These are phyloP conservation scores for Citrus cavaleriei DNA, from an alignment of 345 rosid genomes.

Conservation along the genomic window DNA sequence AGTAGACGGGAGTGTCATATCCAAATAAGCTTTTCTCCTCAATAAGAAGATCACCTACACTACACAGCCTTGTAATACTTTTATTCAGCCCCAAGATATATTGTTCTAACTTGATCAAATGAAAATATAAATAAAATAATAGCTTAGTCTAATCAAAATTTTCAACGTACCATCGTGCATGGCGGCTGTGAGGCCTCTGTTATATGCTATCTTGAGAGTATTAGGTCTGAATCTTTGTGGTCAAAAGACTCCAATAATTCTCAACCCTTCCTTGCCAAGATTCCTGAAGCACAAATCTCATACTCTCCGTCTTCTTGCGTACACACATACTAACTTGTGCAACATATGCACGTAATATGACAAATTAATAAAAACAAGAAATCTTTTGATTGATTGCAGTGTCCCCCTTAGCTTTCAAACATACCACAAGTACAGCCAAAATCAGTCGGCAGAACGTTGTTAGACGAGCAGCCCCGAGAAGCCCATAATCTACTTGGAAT, in stretches of 20 bases:
- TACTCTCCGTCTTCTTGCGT: neutral
- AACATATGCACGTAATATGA: too few relatives aligned
- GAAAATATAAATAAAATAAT: too few relatives aligned
- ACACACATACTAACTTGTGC: neutral
- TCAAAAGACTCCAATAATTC: slow-evolving; percentile 32
- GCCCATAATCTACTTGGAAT: slow-evolving; percentile 10
- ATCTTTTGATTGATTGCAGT: too few relatives aligned
- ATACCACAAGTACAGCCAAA: slow-evolving; percentile 25
- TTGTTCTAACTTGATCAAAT: too few relatives aligned
- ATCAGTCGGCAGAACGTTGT: slow-evolving; percentile 30
- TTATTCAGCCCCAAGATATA: too few relatives aligned
- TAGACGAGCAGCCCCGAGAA: slow-evolving; percentile 41
- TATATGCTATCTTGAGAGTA: slow-evolving; percentile 28
- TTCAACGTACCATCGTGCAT: slow-evolving; percentile 24
- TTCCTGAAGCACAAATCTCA: slow-evolving; percentile 19
- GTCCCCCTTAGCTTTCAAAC: too few relatives aligned
- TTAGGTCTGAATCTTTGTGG: slow-evolving; percentile 31
- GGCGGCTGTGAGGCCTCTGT: slow-evolving; percentile 27
- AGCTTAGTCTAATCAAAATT: neutral
- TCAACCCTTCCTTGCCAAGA: slow-evolving; percentile 30
- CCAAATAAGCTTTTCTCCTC: neutral
- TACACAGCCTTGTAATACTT: neutral
- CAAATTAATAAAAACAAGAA: too few relatives aligned
- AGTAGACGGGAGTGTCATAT: too few relatives aligned
- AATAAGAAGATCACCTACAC: slow-evolving; percentile 31